phyloP scores from a whole-genome alignment of 768 basidiomycete species.

The Hortiboletus campestris region DNA sequence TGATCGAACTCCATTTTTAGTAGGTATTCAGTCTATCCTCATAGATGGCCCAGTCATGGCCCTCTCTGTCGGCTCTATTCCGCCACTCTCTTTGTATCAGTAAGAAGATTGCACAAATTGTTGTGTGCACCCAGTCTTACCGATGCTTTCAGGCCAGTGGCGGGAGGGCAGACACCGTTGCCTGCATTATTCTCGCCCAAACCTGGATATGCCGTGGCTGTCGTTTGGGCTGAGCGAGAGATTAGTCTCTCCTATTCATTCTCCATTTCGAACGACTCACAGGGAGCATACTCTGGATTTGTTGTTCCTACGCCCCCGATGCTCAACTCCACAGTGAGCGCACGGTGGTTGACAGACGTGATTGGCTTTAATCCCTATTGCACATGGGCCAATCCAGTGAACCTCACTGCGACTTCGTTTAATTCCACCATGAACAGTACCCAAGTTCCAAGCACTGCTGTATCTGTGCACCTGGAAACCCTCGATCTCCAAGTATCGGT shows the following conservation, averaged over 20 bases:
- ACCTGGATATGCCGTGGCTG: constrained; percentile 9
- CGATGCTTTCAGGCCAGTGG: constrained; percentile 5
- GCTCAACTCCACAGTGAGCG: constrained; percentile 13
- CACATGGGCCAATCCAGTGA: constrained; percentile 18
- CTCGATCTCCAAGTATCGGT: constrained; percentile 11
- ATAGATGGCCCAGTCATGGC: constrained; percentile 13
- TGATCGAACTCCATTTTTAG: neutral
- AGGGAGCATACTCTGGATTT: constrained; percentile 10
- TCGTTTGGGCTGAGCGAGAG: constrained; percentile 18
- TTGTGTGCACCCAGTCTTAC: neutral
- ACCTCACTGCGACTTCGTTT: constrained; percentile 14
- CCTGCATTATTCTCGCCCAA: constrained; percentile 3
- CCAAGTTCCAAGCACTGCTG: neutral
- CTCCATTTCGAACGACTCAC: constrained; percentile 12
- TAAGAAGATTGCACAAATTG: neutral
- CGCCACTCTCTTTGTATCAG: constrained; percentile 13
- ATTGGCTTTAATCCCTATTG: constrained; percentile 22
- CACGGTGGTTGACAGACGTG: constrained; percentile 26
- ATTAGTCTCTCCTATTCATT: constrained; percentile 10
- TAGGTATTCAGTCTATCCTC: constrained; percentile 13
- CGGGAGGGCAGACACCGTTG: neutral
- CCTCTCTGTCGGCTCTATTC: constrained; percentile 15
- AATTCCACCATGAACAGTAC: constrained; percentile 18
- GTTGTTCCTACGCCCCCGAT: constrained; percentile 5
- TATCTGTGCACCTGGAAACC: constrained; percentile 8